Evolutionary conservation across 2,329 filamentous ascomycete species (phyloP).

Genomic region (Aspergillus novofumigatus): DNA sequence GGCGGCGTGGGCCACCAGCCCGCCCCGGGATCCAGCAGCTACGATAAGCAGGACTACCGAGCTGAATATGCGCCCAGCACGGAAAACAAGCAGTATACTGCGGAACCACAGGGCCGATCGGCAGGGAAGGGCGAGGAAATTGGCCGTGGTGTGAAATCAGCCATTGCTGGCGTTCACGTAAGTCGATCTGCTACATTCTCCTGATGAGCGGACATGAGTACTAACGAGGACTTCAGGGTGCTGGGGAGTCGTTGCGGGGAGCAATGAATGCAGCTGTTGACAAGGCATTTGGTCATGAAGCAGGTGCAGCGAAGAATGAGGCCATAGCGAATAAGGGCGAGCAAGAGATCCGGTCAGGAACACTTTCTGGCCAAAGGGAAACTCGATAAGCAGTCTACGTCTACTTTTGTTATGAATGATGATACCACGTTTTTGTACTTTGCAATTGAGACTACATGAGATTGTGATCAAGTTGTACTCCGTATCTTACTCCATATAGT

Average conservation of each 20-base stretch:
- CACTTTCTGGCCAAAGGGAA: slow-evolving; percentile 16
- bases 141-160: slow-evolving; percentile 23
- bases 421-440: neutral
- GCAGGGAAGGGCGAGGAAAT: slow-evolving; percentile 16
- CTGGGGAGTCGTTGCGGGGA: slow-evolving; percentile 40
- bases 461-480: neutral
- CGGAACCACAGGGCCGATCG: slow-evolving; percentile 2
- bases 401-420: neutral
- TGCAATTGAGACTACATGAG: neutral
- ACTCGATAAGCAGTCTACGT: neutral
- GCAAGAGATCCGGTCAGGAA: slow-evolving; percentile 28
- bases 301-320: slow-evolving; percentile 34
- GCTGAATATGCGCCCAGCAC: slow-evolving; percentile 17
- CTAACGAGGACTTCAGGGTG: slow-evolving; percentile 24
- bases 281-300: slow-evolving; percentile 33
- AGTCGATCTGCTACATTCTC: slow-evolving; percentile 10
- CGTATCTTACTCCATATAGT: too few relatives aligned
- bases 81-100: slow-evolving; percentile 11
- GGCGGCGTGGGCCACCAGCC: slow-evolving; percentile 9
- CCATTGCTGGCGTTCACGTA: slow-evolving; percentile 34
- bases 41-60: slow-evolving; percentile 12
- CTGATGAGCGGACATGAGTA: neutral
- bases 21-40: slow-evolving; percentile 12
- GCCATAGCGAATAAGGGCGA: slow-evolving; percentile 34
- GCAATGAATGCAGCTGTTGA: slow-evolving; percentile 36